Conservation (phyloP, 768 basidiomycete genomes). For the Suillus plorans region DNA sequence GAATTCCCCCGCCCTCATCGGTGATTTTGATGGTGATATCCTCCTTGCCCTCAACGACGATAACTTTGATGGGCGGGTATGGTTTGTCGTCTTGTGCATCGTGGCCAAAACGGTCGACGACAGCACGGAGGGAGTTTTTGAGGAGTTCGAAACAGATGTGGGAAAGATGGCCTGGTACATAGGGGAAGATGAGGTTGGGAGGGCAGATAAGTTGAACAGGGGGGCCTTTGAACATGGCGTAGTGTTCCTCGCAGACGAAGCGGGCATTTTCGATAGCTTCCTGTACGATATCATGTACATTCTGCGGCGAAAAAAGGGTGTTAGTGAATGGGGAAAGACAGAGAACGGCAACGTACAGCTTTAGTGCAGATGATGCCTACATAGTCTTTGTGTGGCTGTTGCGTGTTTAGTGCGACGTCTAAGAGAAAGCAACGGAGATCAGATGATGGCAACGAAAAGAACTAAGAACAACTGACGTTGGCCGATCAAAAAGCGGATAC, state of each 20-base stretch:
- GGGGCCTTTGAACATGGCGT: constrained; percentile 93
- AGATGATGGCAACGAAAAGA: constrained; percentile 8
- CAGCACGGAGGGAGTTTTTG: constrained; percentile 96
- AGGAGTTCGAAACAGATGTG: constrained; percentile 97
- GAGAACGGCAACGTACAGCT: constrained; percentile 53
- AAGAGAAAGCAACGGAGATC: constrained; percentile 3
- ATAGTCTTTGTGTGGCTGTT: constrained; percentile 86
- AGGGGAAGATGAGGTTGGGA: constrained; percentile 79
- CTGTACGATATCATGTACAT: constrained; percentile 95
- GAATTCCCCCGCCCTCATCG: constrained; percentile 96
- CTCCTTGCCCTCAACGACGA: constrained; percentile 96
- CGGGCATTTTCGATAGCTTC: constrained; percentile 98
- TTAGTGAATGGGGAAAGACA: constrained; percentile 3
- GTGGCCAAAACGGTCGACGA: constrained; percentile 89
- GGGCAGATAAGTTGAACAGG: constrained; percentile 97
- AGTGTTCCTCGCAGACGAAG: constrained; percentile 94
- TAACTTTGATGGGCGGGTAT: constrained; percentile 89
- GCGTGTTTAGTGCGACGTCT: constrained; percentile 95
- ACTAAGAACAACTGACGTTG: constrained; percentile 63
- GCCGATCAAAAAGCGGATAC: constrained; percentile 95
- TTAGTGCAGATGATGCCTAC: constrained; percentile 98
- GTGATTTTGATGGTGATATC: constrained; percentile 99
- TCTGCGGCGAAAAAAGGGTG: constrained; percentile 41
- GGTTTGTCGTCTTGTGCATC: constrained; percentile 33
- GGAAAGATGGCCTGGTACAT: constrained; percentile 94